These are phyloP conservation scores for Nicotiana rustica DNA, from an alignment of 305 asterid genomes.

Conservation along the genomic window DNA sequence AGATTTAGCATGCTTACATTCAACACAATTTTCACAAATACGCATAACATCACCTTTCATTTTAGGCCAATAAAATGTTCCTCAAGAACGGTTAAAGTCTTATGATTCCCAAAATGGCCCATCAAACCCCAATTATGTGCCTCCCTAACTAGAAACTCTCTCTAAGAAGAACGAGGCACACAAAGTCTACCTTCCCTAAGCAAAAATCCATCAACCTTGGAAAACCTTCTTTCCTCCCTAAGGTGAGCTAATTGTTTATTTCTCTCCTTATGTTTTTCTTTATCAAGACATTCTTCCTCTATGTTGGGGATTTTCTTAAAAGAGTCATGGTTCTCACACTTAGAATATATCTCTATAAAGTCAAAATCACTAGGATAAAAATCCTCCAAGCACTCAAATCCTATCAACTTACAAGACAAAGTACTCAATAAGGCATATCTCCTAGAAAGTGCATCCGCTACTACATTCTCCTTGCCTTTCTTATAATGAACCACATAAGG, in stretches of 20 bases:
- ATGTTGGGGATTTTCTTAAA: no score
- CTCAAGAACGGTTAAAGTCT: background rate
- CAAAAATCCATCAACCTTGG: no score
- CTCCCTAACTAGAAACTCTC: background rate
- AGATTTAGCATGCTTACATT: no score
- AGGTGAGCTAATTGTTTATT: no score
- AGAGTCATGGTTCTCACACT: background rate
- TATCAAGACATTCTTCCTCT: no score
- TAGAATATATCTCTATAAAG: background rate
- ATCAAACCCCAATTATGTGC: background rate
- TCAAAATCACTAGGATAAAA: background rate
- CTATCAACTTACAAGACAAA: background rate
- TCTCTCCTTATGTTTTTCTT: no score
- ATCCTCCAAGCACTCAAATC: no score
- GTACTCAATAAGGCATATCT: background rate
- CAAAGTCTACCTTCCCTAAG: background rate
- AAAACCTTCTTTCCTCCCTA: no score
- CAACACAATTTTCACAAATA: no score
- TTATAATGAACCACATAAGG: background rate
- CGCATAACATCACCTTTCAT: background rate
- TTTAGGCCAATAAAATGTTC: background rate
- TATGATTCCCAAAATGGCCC: background rate
- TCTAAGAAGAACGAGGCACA: background rate
- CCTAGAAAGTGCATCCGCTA: background rate
- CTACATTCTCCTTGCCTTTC: background rate